phyloP scores from a whole-genome alignment of 257 asterid genomes.

The Eustoma russellianum region DNA sequence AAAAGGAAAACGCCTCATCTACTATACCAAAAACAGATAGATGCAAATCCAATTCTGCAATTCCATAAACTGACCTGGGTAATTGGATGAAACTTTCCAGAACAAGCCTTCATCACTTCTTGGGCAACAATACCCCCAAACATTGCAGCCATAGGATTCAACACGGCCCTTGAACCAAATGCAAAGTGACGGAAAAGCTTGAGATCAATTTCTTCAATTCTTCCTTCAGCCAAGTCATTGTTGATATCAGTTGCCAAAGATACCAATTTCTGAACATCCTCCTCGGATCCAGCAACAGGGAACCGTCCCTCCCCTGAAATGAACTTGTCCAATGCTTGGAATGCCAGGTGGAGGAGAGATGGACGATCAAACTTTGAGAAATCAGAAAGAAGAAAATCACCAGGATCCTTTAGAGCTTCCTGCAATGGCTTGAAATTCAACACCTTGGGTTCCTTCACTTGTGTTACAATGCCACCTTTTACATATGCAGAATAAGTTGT shows the following conservation, averaged over 20 bases:
- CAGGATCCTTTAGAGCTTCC: slow-evolving; percentile 76
- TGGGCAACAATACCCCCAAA: slow-evolving; percentile 97
- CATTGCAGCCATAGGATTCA: slow-evolving; percentile 98
- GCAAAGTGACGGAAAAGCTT: slow-evolving; percentile 68
- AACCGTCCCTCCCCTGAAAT: slow-evolving; percentile 51
- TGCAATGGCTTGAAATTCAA: slow-evolving; percentile 70
- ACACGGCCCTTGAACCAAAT: slow-evolving; percentile 83
- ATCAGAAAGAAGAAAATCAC: slow-evolving; percentile 86
- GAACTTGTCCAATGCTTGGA: slow-evolving; percentile 73
- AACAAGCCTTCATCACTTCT: slow-evolving; percentile 96
- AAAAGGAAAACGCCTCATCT: neutral
- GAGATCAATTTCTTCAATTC: slow-evolving; percentile 56
- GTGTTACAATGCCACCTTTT: slow-evolving; percentile 86
- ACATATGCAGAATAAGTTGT: slow-evolving; percentile 52
- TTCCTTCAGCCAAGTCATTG: slow-evolving; percentile 50
- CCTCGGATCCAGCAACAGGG: slow-evolving; percentile 84
- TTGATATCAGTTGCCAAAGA: slow-evolving; percentile 50
- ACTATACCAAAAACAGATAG: neutral
- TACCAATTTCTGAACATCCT: slow-evolving; percentile 70
- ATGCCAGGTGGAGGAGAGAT: slow-evolving; percentile 83
- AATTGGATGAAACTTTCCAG: slow-evolving; percentile 95
- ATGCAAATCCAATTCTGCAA: neutral
- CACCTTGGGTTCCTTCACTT: slow-evolving; percentile 82
- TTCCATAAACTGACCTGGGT: slow-evolving; percentile 44
- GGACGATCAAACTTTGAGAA: slow-evolving; percentile 89